Conservation (phyloP, 1,139 yeast species). For the Debaryomyces psychrophilus region DNA sequence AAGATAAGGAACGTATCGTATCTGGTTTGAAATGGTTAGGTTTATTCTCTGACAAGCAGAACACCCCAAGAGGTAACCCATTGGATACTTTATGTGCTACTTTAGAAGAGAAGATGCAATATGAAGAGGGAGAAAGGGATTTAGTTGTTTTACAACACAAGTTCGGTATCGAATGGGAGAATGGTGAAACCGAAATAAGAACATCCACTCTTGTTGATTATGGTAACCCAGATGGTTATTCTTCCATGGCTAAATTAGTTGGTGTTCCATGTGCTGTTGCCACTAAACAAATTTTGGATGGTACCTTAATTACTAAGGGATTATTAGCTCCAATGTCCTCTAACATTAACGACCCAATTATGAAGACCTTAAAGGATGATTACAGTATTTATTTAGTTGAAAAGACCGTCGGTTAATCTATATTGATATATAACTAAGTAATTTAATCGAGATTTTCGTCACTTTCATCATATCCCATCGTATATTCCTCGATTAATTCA, state of each 20-base stretch:
- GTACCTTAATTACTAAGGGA: conserved; percentile 73
- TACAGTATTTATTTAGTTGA: conserved; percentile 87
- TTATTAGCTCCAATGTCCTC: conserved; percentile 92
- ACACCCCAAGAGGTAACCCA: conserved; percentile 90
- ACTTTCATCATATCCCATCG: conserved; percentile 55
- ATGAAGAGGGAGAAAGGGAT: conserved; percentile 93
- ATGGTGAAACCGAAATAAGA: conserved; percentile 87
- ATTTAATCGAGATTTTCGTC: conserved; percentile 36
- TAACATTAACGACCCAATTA: conserved; percentile 85
- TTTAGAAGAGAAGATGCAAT: conserved; percentile 93
- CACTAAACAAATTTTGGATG: conserved; percentile 79
- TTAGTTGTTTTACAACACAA: conserved; percentile 94
- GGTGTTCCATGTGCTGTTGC: conserved; percentile 99
- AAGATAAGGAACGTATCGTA: conserved; percentile 83
- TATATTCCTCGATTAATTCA: conserved; percentile 54
- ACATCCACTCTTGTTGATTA: conserved; percentile 94
- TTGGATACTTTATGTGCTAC: conserved; percentile 96
- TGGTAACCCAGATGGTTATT: conserved; percentile 92
- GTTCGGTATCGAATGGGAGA: conserved; percentile 96
- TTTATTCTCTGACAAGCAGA: conserved; percentile 73
- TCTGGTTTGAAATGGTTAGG: conserved; percentile 95
- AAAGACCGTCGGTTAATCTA: conserved; percentile 55
- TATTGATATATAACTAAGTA: conserved; percentile 3
- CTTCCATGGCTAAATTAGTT: conserved; percentile 97
- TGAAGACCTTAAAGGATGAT: conserved; percentile 87